Conservation (phyloP, 805 yeast species). For the Sugiyamaella qingdaonensis region DNA sequence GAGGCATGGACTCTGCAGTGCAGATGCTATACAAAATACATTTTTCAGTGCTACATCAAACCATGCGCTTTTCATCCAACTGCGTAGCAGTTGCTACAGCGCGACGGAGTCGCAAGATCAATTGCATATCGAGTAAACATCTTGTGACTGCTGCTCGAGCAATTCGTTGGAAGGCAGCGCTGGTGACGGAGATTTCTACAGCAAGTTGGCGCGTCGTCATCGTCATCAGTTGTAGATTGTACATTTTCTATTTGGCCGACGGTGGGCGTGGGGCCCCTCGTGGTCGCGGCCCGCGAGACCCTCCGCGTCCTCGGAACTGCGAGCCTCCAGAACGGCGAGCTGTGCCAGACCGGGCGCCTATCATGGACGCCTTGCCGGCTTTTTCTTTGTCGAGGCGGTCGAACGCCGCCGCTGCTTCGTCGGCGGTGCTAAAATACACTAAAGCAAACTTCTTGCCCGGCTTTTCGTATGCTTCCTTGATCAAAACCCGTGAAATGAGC, state of each 20-base stretch:
- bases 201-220: no score
- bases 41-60: no score
- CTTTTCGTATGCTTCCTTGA: constrained; percentile 24
- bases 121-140: no score
- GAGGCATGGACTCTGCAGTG: no score
- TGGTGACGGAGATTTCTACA: no score
- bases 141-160: no score
- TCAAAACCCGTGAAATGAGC: constrained; percentile 29
- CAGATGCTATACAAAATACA: no score
- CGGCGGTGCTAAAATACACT: constrained; percentile 35
- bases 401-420: constrained; percentile 35
- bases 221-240: no score
- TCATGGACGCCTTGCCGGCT: constrained; percentile 29
- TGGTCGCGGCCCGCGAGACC: constrained; percentile 4
- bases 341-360: constrained; percentile 8
- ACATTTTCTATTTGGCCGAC: background rate
- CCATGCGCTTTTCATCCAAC: no score
- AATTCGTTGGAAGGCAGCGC: no score
- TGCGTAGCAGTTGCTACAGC: no score
- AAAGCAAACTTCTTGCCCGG: constrained; percentile 34
- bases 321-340: background rate
- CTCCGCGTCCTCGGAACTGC: constrained; percentile 8
- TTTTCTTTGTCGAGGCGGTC: constrained; percentile 31
- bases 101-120: no score
- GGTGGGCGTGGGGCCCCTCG: background rate